Evolutionary conservation across 2,329 filamentous ascomycete species (phyloP), one percentile per base, ranked within the genome.

Genomic region (Davidsoniella virescens): DNA sequence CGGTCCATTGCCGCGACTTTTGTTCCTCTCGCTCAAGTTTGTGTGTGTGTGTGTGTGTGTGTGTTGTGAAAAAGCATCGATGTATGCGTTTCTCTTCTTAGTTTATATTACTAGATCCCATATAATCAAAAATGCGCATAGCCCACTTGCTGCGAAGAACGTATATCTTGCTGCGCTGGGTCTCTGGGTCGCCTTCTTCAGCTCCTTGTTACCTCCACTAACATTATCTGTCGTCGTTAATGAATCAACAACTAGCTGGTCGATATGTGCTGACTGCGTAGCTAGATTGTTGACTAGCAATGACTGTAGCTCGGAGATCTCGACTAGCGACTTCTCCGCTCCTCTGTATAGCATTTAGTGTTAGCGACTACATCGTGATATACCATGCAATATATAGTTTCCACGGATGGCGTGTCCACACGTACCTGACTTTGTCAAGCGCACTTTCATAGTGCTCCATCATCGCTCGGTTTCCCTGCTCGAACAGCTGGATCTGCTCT

Each of bases 401-500:
- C 10, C 29, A 20, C 40, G 2, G 4, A 6, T n/a, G 4, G 12
- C 9, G 20, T 16, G 6, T 41, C 4, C 12, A 8, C 26, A 73
- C 84, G 50, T 75, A 93, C 85, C 83, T 84, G 57, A 96, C 87
- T 73, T 96, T 92, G 64, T 88, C 83, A 62, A 96, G 69, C n/a
- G 85, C 87, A 66, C 84, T 87, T 64, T 95, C 87, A 64, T 93
- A 94, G 65, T 94, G 85, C 64, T 84, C 84, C 58, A 96, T 72
- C 80, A 98, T 87, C 55, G 86, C 81, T 64, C 87, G 81, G 61
- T 96, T 95, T 61, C 93, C 88, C 65, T 87, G 77, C 57, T 90
- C 88, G 67, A 98, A 96, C 61, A 94, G 76, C 63, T 95, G 90
- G 48, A 92, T 69, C 64, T 96, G 90, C 61, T 95, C 87, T 18